These are phyloP conservation scores for Kurtzmaniella natalensis DNA, from an alignment of 1,139 yeast genomes.

Conservation along the genomic window DNA sequence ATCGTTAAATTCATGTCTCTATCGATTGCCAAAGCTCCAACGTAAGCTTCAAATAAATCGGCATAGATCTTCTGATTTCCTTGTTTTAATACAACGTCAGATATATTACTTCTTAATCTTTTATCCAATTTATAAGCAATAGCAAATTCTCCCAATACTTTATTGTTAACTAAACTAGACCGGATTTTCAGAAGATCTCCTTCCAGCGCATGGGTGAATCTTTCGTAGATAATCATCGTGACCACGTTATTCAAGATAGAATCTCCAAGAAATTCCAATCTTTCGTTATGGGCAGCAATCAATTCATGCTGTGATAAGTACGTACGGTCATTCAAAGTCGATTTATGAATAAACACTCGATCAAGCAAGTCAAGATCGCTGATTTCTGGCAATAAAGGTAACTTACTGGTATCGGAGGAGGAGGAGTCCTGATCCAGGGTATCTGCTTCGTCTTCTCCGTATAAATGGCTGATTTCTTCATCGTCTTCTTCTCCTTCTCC, in stretches of 20 bases:
- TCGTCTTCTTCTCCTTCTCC: slow-evolving; percentile 4
- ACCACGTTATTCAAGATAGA: slow-evolving; percentile 73
- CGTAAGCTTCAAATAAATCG: slow-evolving; percentile 85
- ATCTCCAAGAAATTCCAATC: slow-evolving; percentile 92
- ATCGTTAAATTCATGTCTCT: slow-evolving; percentile 39
- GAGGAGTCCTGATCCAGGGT: slow-evolving; percentile 7
- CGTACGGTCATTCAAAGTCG: slow-evolving; percentile 57
- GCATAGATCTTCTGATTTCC: slow-evolving; percentile 58
- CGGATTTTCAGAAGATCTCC: slow-evolving; percentile 77
- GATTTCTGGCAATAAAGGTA: slow-evolving; percentile 72
- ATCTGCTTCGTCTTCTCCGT: neutral
- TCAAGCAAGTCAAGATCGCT: slow-evolving; percentile 53
- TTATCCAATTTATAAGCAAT: slow-evolving; percentile 65
- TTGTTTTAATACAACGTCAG: slow-evolving; percentile 27
- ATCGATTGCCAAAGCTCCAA: slow-evolving; percentile 78
- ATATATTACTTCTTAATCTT: slow-evolving; percentile 46
- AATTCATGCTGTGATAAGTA: slow-evolving; percentile 55
- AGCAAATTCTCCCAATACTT: slow-evolving; percentile 68
- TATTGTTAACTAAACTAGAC: slow-evolving; percentile 69
- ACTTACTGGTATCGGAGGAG: slow-evolving; percentile 26
- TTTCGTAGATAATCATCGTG: slow-evolving; percentile 60
- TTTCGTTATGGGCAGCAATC: slow-evolving; percentile 71
- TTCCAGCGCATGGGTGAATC: slow-evolving; percentile 71
- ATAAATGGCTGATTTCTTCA: neutral
- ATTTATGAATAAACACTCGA: slow-evolving; percentile 80